Conservation (phyloP, 306 rosid species). For the Clitoria ternatea region DNA sequence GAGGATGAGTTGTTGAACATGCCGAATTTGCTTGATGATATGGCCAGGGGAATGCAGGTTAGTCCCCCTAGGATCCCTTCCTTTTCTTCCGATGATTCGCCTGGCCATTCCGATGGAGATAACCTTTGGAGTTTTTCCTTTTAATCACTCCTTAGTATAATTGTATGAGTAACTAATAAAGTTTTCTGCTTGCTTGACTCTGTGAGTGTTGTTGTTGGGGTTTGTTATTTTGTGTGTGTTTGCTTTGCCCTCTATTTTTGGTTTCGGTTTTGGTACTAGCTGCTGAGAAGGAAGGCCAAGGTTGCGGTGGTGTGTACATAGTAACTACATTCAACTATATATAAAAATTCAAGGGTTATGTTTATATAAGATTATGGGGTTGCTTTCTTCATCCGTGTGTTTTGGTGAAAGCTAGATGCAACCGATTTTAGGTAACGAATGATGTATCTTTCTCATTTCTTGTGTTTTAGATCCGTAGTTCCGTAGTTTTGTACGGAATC, state of each 20-base stretch:
- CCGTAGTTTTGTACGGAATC: neutral
- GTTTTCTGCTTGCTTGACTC: neutral
- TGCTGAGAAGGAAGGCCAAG: too few species aligned
- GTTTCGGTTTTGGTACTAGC: neutral
- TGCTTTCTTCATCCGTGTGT: neutral
- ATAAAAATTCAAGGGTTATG: too few species aligned
- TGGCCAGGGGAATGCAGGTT: slow-evolving; percentile 63
- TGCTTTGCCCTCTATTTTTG: neutral
- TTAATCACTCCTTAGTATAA: too few species aligned
- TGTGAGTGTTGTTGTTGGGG: neutral
- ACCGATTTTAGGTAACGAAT: neutral
- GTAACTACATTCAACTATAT: neutral
- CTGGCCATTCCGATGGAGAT: slow-evolving; percentile 40
- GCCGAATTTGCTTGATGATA: slow-evolving; percentile 51
- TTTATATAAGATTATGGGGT: too few species aligned
- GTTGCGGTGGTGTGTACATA: neutral
- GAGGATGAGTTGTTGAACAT: slow-evolving; percentile 50
- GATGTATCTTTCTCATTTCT: neutral
- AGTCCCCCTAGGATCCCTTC: slow-evolving; percentile 54
- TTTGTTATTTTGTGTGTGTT: neutral
- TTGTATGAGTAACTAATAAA: too few species aligned
- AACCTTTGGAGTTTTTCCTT: slow-evolving; percentile 41
- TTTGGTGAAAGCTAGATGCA: neutral
- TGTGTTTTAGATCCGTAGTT: neutral
- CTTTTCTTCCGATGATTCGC: slow-evolving; percentile 33